phyloP scores from a whole-genome alignment of 495 filamentous ascomycete genomes.

The Xylaria sp. region DNA sequence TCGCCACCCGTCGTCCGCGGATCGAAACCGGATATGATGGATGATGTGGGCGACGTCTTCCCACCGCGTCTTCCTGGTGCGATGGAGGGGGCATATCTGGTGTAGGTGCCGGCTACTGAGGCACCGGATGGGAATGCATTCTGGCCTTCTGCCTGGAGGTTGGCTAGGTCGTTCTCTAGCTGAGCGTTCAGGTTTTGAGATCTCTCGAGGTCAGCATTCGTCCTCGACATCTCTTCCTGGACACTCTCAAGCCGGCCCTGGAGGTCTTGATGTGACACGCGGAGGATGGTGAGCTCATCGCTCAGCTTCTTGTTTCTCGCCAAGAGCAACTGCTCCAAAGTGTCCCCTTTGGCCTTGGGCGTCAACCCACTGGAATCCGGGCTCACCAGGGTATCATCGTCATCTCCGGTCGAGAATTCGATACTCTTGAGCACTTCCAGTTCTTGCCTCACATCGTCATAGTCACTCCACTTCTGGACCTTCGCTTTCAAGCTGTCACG shows the following conservation, averaged over 20 bases:
- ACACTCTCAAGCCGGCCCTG: constrained; percentile 79
- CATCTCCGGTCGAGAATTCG: constrained; percentile 90
- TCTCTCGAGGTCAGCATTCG: constrained; percentile 85
- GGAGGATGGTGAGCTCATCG: constrained; percentile 88
- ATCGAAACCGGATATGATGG: constrained; percentile 96
- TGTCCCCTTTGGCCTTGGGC: constrained; percentile 72
- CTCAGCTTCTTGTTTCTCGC: constrained; percentile 94
- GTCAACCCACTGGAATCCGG: constrained; percentile 48
- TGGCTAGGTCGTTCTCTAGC: constrained; percentile 89
- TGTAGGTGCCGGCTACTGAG: constrained; percentile 94
- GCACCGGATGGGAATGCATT: constrained; percentile 85
- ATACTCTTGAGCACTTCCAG: constrained; percentile 97
- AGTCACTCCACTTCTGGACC: constrained; percentile 89
- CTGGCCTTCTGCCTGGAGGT: constrained; percentile 81
- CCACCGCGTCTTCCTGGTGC: constrained; percentile 67
- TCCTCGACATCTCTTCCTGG: constrained; percentile 81
- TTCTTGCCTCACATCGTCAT: constrained; percentile 94
- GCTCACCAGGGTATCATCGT: constrained; percentile 65
- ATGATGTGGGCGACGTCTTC: constrained; percentile 89
- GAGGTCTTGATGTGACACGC: constrained; percentile 93
- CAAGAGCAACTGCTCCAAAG: constrained; percentile 86
- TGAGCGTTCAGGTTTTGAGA: constrained; percentile 83
- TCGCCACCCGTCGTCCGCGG: constrained; percentile 70
- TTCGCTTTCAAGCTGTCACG: constrained; percentile 75
- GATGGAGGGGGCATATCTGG: constrained; percentile 79